These are phyloP conservation scores for Pascua sp. DNA, from an alignment of 1,284 basidiomycete genomes.

Conservation along the genomic window DNA sequence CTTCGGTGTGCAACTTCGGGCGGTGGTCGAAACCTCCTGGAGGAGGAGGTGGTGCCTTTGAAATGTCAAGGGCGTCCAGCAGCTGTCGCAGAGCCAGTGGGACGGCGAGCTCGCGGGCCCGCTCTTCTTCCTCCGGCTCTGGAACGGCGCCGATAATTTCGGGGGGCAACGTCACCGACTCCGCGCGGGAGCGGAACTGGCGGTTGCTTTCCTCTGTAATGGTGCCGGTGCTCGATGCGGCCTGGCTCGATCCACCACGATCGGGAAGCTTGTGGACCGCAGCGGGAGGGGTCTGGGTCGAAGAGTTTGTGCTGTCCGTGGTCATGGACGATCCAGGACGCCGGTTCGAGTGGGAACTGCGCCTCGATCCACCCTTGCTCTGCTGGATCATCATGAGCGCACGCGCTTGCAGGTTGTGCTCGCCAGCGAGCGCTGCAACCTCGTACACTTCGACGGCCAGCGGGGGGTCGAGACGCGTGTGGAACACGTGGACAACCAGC, in stretches of 20 bases:
- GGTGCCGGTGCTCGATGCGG: not conserved
- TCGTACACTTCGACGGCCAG: slow-evolving; percentile 88
- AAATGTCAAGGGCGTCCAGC: slow-evolving; percentile 10
- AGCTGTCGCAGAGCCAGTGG: slow-evolving; percentile 1
- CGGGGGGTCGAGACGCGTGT: slow-evolving; percentile 73
- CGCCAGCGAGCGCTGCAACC: slow-evolving; percentile 84
- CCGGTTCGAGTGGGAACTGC: slow-evolving; percentile 1
- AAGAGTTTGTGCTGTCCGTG: slow-evolving; percentile 6
- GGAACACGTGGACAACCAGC: slow-evolving; percentile 87
- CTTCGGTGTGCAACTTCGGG: no score
- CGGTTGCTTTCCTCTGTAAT: not conserved
- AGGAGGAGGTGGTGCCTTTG: not conserved
- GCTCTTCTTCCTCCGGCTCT: not conserved
- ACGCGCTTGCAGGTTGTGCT: slow-evolving; percentile 80
- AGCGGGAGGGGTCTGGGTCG: slow-evolving; percentile 1
- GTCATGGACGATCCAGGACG: slow-evolving; percentile 10
- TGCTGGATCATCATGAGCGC: slow-evolving; percentile 75
- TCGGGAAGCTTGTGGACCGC: not conserved
- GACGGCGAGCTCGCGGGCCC: no score
- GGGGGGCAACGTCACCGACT: slow-evolving; percentile 21
- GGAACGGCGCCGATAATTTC: not conserved
- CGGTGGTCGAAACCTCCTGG: not conserved
- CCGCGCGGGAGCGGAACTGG: slow-evolving; percentile 19
- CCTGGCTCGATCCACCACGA: not conserved
- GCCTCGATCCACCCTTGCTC: slow-evolving; percentile 20